These are phyloP conservation scores for Logfia minima DNA, from an alignment of 129 eudicot genomes.

Conservation along the genomic window DNA sequence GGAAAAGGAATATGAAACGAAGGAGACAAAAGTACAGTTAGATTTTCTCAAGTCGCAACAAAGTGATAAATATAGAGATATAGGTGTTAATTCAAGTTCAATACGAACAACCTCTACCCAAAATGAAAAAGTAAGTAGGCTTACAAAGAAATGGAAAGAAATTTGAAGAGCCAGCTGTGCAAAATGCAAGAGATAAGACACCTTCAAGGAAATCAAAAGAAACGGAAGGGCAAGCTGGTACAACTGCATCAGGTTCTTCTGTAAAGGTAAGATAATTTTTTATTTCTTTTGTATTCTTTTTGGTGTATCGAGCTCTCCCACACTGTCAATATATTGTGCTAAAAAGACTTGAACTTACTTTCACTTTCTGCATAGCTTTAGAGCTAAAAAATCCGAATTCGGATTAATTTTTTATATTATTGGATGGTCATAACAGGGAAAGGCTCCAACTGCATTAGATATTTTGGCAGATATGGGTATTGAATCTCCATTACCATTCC, in stretches of 20 bases:
- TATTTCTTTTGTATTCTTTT: not conserved
- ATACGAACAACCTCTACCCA: conserved; percentile 25
- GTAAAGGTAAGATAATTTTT: conserved; percentile 13
- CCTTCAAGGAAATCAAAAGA: conserved; percentile 27
- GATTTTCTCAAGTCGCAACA: conserved; percentile 66
- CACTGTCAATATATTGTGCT: not conserved
- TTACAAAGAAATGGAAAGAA: conserved; percentile 38
- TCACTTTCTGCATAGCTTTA: conserved; percentile 1
- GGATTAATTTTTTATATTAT: not conserved
- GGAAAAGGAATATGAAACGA: conserved; percentile 72
- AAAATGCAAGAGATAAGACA: conserved; percentile 29
- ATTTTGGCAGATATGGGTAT: conserved; percentile 40
- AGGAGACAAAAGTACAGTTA: conserved; percentile 77
- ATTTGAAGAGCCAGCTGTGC: conserved; percentile 27
- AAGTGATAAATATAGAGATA: conserved; percentile 43
- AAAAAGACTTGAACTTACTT: not conserved
- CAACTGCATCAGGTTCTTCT: conserved; percentile 20
- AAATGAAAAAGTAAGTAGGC: conserved; percentile 16
- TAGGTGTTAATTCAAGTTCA: conserved; percentile 16
- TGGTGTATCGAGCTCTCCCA: not conserved
- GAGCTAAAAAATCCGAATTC: conserved; percentile 2
- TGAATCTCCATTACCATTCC: conserved; percentile 36
- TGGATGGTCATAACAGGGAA: conserved; percentile 37
- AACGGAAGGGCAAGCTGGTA: conserved; percentile 20
- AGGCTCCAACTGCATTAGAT: conserved; percentile 31